Percentiles rank a stretch among this genome's conserved stretches.
Conservation (phyloP, 2,329 filamentous ascomycete genomes). For the Colletotrichum lentis region DNA sequence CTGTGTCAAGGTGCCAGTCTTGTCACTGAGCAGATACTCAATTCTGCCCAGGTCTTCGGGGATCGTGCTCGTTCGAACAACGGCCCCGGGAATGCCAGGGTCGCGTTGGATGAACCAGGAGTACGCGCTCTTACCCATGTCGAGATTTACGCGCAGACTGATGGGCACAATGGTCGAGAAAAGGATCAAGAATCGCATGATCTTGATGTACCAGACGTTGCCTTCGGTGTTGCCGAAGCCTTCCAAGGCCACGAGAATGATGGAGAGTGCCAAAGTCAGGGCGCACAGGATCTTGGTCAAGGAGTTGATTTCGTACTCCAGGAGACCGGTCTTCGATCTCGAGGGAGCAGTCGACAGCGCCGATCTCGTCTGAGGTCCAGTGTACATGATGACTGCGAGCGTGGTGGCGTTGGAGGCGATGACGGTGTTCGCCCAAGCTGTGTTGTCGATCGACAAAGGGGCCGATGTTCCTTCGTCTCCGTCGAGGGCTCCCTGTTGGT, state of each 20-base stretch:
- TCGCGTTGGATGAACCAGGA: conserved; percentile 95
- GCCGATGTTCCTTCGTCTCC: conserved; percentile 63
- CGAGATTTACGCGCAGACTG: conserved; percentile 92
- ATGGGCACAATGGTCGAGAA: conserved; percentile 99
- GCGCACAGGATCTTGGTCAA: conserved; percentile 95
- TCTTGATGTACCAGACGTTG: conserved; percentile 90
- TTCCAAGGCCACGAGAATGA: conserved; percentile 87
- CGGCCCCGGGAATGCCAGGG: conserved; percentile 85
- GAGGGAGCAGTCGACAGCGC: conserved; percentile 92
- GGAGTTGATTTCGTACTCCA: conserved; percentile 97
- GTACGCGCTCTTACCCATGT: conserved; percentile 96
- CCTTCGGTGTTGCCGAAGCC: conserved; percentile 75
- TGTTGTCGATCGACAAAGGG: conserved; percentile 92
- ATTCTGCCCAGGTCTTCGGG: conserved; percentile 95
- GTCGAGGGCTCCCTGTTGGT: conserved; percentile 48
- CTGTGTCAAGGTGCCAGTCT: conserved; percentile 96
- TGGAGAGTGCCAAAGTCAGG: conserved; percentile 84
- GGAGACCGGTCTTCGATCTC: conserved; percentile 88
- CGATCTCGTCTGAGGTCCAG: conserved; percentile 90
- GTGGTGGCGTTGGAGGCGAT: conserved; percentile 92
- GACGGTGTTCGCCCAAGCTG: conserved; percentile 97
- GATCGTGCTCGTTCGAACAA: conserved; percentile 96
- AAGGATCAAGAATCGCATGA: conserved; percentile 96
- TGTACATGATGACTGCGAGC: conserved; percentile 91
- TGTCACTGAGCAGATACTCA: conserved; percentile 95